Evolutionary conservation across 805 yeast species (phyloP).

Genomic region (Zygoascus ofunaensis): DNA sequence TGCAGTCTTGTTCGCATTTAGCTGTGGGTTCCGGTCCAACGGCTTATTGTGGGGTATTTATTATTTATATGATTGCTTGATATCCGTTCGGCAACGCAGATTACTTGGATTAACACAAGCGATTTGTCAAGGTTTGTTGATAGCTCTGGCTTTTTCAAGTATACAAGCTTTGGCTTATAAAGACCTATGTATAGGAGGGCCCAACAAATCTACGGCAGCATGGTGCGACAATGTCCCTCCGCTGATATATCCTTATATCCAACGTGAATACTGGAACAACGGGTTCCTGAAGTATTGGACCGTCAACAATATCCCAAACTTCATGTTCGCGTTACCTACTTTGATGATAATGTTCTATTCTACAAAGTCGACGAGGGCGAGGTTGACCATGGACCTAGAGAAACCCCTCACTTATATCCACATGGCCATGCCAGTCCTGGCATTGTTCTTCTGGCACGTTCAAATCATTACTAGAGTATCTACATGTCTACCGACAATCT

Average conservation of each 20-base stretch:
- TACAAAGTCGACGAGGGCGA: background rate
- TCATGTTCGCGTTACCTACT: constrained; percentile 65
- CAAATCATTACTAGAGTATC: constrained; percentile 78
- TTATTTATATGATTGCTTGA: constrained; percentile 48
- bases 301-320: constrained; percentile 69
- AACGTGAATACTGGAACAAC: constrained; percentile 70
- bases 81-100: constrained; percentile 10
- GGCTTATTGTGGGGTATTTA: constrained; percentile 62
- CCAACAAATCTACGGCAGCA: background rate
- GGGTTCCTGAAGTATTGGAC: constrained; percentile 86
- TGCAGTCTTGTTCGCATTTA: constrained; percentile 46
- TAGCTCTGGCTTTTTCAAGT: constrained; percentile 39
- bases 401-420: constrained; percentile 29
- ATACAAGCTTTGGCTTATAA: constrained; percentile 47
- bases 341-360: constrained; percentile 34
- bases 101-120: constrained; percentile 15
- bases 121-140: constrained; percentile 46
- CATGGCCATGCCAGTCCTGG: constrained; percentile 13
- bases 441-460: constrained; percentile 56
- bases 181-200: constrained; percentile 40
- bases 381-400: background rate
- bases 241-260: constrained; percentile 62
- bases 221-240: constrained; percentile 65
- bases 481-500: constrained; percentile 64
- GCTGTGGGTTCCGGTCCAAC: constrained; percentile 65